Percentiles rank a stretch among this genome's conserved stretches.
These are phyloP conservation scores for Alternaria sp. DNA, from an alignment of 2,329 filamentous ascomycete species.

Conservation along the genomic window DNA sequence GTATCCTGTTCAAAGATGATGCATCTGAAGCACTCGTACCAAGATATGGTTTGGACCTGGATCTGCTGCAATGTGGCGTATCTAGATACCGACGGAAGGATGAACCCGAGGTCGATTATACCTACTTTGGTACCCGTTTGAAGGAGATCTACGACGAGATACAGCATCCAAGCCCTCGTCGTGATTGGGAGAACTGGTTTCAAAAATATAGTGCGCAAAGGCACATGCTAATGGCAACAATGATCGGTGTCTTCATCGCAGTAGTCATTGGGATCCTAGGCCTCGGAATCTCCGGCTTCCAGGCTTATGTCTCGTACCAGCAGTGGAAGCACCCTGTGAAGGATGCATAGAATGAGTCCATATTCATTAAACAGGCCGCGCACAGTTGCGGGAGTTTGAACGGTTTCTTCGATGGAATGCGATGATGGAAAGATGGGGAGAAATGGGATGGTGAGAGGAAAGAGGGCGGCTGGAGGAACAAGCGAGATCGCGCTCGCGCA, in stretches of 20 bases:
- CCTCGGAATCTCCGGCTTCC: slow-evolving; percentile 36
- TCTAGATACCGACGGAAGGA: too few species aligned
- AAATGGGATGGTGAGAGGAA: not conserved
- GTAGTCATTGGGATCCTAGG: slow-evolving; percentile 37
- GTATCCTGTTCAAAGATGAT: too few species aligned
- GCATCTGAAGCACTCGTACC: too few species aligned
- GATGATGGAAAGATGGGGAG: not conserved
- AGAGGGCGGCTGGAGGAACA: not conserved
- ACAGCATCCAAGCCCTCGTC: too few species aligned
- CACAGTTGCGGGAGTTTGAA: not conserved
- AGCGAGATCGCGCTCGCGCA: slow-evolving; percentile 2
- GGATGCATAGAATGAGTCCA: not conserved
- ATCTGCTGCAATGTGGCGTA: too few species aligned
- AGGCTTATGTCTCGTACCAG: slow-evolving; percentile 46
- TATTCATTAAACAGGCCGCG: not conserved
- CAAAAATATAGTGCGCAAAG: too few species aligned
- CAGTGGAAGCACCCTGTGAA: slow-evolving; percentile 44
- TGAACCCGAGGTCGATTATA: too few species aligned
- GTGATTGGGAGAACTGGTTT: too few species aligned
- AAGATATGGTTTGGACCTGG: too few species aligned
- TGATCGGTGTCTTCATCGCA: slow-evolving; percentile 42
- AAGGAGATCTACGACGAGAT: too few species aligned
- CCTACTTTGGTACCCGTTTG: too few species aligned
- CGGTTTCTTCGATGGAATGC: not conserved
- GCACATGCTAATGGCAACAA: slow-evolving; percentile 36